These are phyloP conservation scores for Teunomyces pallodes DNA, from an alignment of 805 yeast genomes.

Conservation along the genomic window DNA sequence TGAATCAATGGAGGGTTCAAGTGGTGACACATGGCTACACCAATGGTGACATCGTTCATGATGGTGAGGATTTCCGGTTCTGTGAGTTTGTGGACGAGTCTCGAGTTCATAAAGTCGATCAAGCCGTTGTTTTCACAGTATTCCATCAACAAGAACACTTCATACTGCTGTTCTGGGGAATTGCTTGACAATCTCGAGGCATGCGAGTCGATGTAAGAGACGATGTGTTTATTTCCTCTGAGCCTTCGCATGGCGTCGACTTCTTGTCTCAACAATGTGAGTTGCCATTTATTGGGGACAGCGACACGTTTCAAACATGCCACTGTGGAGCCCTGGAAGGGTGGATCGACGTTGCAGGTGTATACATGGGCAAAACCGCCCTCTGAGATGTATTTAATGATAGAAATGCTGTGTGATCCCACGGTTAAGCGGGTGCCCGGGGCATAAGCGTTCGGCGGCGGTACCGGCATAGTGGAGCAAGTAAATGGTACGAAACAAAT, in stretches of 20 bases:
- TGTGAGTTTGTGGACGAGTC: constrained; percentile 61
- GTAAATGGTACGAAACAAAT: background rate
- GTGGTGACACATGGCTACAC: constrained; percentile 77
- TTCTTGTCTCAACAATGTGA: constrained; percentile 84
- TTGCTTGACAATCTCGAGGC: constrained; percentile 62
- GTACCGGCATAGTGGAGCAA: constrained; percentile 27
- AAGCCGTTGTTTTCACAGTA: constrained; percentile 72
- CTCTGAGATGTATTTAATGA: constrained; percentile 71
- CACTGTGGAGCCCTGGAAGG: constrained; percentile 46
- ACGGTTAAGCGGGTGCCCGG: constrained; percentile 81
- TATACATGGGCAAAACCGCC: constrained; percentile 98
- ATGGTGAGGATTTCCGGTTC: constrained; percentile 68
- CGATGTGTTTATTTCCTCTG: constrained; percentile 74
- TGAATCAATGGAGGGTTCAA: constrained; percentile 69
- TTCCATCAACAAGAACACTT: constrained; percentile 79
- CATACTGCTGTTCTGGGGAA: constrained; percentile 53
- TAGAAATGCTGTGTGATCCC: constrained; percentile 74
- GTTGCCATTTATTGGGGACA: constrained; percentile 84
- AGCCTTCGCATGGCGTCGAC: constrained; percentile 96
- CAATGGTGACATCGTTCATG: constrained; percentile 67
- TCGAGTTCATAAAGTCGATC: constrained; percentile 75
- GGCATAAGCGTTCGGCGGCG: constrained; percentile 60
- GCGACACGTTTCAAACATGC: constrained; percentile 94
- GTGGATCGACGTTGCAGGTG: constrained; percentile 67
- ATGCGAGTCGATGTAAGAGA: constrained; percentile 91